A percentile compares a stretch with the other conserved stretches of the same genome.
phyloP scores from a whole-genome alignment of 495 filamentous ascomycete species.

The Penicillium waksmanii region DNA sequence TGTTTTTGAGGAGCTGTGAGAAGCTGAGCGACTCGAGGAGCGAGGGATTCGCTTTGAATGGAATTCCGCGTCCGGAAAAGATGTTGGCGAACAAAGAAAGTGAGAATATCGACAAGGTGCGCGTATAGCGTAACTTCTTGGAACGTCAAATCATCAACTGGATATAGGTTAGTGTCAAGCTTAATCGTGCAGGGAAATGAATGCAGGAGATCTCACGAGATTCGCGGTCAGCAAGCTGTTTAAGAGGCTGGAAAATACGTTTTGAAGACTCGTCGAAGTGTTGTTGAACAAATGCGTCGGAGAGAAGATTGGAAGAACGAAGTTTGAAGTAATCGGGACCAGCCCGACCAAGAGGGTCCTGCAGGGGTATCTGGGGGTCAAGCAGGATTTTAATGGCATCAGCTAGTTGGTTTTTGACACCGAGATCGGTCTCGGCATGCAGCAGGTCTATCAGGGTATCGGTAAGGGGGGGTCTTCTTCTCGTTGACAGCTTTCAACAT shows the following conservation, averaged over 20 bases:
- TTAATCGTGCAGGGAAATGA: not conserved
- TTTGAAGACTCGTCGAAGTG: slow-evolving; percentile 92
- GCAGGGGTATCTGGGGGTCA: slow-evolving; percentile 70
- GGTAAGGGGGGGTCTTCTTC: slow-evolving; percentile 79
- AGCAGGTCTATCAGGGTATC: slow-evolving; percentile 94
- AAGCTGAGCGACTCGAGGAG: slow-evolving; percentile 80
- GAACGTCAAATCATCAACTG: slow-evolving; percentile 67
- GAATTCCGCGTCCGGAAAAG: slow-evolving; percentile 85
- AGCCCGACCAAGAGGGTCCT: slow-evolving; percentile 67
- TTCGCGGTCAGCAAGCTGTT: slow-evolving; percentile 72
- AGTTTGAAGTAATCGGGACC: slow-evolving; percentile 73
- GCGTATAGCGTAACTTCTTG: slow-evolving; percentile 86
- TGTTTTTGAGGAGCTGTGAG: slow-evolving; percentile 88
- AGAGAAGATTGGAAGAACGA: slow-evolving; percentile 70
- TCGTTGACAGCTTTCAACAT: slow-evolving; percentile 91
- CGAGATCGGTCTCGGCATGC: slow-evolving; percentile 86
- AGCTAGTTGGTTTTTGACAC: slow-evolving; percentile 93
- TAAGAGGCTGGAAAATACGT: slow-evolving; percentile 84
- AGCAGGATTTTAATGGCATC: slow-evolving; percentile 94
- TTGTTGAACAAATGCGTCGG: slow-evolving; percentile 77
- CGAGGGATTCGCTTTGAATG: slow-evolving; percentile 78
- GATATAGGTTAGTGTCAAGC: slow-evolving; percentile 8
- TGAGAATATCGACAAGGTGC: slow-evolving; percentile 92
- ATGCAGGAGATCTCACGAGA: slow-evolving; percentile 48
- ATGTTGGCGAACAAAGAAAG: slow-evolving; percentile 92